phyloP scores from a whole-genome alignment of 441 rosid species.

The Erysimum pusillum region DNA sequence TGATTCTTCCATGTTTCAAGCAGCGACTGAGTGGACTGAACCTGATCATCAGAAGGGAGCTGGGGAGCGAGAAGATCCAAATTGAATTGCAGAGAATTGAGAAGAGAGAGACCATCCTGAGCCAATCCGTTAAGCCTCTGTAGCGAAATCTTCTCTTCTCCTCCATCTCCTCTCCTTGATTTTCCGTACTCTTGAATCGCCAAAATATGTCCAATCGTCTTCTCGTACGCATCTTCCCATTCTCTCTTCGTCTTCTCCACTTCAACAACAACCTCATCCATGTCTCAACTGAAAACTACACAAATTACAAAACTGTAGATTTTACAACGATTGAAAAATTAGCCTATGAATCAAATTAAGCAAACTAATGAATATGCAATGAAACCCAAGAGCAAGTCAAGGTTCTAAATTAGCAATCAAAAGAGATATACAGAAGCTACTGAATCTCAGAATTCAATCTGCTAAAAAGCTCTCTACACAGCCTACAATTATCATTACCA shows the following conservation, averaged over 20 bases:
- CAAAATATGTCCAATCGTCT: slow-evolving; percentile 59
- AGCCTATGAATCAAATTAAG: no score
- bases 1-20: slow-evolving; percentile 77
- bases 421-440: no score
- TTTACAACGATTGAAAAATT: no score
- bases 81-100: slow-evolving; percentile 77
- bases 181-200: slow-evolving; percentile 71
- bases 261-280: slow-evolving; percentile 76
- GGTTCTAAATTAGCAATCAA: no score
- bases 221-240: slow-evolving; percentile 74
- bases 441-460: no score
- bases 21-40: slow-evolving; percentile 64
- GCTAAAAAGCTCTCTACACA: no score
- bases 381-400: no score
- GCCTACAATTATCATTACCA: no score
- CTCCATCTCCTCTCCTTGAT: slow-evolving; percentile 46
- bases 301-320: no score
- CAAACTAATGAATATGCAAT: no score
- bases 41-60: slow-evolving; percentile 71
- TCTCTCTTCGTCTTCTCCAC: slow-evolving; percentile 87
- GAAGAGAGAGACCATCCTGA: slow-evolving; percentile 82
- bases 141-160: slow-evolving; percentile 62
- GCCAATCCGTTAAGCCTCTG: slow-evolving; percentile 85
- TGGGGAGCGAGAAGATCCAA: slow-evolving; percentile 90
- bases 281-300: no score